A percentile compares a stretch with the other conserved stretches of the same genome.
These are phyloP conservation scores for Yarrowia galli DNA, from an alignment of 1,139 yeast species.

Conservation along the genomic window DNA sequence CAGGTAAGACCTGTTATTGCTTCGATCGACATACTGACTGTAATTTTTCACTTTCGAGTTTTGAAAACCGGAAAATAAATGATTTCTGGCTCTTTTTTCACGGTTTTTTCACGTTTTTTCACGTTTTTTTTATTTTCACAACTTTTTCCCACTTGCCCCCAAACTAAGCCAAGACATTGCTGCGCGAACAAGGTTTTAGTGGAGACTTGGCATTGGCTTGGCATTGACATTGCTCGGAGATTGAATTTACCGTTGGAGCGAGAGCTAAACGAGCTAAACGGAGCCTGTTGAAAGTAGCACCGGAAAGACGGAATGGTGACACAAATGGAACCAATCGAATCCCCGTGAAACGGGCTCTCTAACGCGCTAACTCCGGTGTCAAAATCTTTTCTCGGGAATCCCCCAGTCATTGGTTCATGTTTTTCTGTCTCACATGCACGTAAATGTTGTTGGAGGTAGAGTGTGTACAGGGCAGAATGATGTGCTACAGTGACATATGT, in stretches of 20 bases:
- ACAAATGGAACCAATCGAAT: neutral
- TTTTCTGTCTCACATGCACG: constrained; percentile 4
- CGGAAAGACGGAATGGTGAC: too few species aligned
- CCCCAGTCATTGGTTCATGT: neutral
- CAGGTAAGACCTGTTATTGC: too few species aligned
- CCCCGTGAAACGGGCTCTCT: neutral
- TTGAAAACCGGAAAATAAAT: too few species aligned
- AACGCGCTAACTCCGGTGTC: neutral
- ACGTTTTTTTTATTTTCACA: too few species aligned
- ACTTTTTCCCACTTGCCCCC: constrained; percentile 17
- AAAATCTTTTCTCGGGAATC: neutral
- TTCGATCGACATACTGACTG: too few species aligned
- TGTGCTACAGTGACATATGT: neutral
- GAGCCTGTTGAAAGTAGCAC: too few species aligned
- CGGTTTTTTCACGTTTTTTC: too few species aligned
- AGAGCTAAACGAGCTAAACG: too few species aligned
- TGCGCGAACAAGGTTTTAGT: neutral
- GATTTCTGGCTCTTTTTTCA: neutral
- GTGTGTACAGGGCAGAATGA: too few species aligned
- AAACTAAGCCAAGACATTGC: constrained; percentile 25
- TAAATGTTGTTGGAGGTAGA: neutral
- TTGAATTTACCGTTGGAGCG: constrained; percentile 15
- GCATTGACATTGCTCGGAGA: constrained; percentile 21
- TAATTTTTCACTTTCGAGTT: too few species aligned
- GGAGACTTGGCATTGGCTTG: constrained; percentile 13